These are phyloP conservation scores for Russula olivacea DNA, from an alignment of 768 basidiomycete genomes.

Conservation along the genomic window DNA sequence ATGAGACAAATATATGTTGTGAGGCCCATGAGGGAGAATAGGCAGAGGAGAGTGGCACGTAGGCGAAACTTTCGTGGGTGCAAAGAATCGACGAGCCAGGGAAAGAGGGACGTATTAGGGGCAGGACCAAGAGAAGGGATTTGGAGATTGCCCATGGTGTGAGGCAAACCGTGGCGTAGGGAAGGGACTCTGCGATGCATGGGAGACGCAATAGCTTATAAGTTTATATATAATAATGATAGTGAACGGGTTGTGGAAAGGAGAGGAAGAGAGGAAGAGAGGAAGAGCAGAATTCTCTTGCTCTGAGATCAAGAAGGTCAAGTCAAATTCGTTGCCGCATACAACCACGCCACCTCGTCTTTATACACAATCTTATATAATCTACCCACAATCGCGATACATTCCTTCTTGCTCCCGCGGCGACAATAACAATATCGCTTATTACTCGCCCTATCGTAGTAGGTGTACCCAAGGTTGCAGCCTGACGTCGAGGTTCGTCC, in stretches of 20 bases:
- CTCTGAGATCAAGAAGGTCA: not conserved
- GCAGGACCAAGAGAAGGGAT: constrained; percentile 1
- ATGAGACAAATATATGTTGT: constrained; percentile 22
- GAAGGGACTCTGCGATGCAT: constrained; percentile 23
- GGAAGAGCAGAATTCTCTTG: not conserved
- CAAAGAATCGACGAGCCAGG: constrained; percentile 11
- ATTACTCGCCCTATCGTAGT: too few relatives aligned
- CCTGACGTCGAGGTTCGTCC: too few relatives aligned
- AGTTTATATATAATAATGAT: constrained; percentile 18
- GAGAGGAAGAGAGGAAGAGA: not conserved
- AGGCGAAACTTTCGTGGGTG: constrained; percentile 22
- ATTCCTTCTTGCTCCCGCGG: not conserved
- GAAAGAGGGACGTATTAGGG: not conserved
- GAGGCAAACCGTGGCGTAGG: constrained; percentile 17
- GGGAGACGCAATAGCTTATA: not conserved
- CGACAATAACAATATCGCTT: not conserved
- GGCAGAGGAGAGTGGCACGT: constrained; percentile 22
- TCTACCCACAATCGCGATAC: not conserved
- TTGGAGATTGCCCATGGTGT: not conserved
- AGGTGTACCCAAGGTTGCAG: too few relatives aligned
- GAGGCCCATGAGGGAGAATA: constrained; percentile 16
- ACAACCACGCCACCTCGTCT: not conserved
- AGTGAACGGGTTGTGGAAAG: too few relatives aligned
- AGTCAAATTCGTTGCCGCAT: not conserved
- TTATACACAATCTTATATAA: not conserved